A percentile compares a stretch with the other conserved stretches of the same genome.
These are phyloP conservation scores for Carex myosuroides DNA, from an alignment of 176 grass and related monocot genomes.

Conservation along the genomic window DNA sequence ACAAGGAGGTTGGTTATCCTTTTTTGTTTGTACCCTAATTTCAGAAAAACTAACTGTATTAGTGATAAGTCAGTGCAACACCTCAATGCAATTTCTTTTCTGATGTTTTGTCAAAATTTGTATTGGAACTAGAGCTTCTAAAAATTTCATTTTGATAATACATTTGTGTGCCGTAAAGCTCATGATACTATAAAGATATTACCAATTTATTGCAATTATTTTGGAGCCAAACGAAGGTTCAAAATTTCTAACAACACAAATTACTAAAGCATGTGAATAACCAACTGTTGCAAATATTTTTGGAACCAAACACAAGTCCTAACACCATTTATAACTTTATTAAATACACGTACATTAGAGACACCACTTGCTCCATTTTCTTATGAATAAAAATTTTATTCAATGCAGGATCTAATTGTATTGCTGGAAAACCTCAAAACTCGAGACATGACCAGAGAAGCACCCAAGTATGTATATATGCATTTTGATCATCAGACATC, in stretches of 20 bases:
- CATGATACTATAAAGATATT: background rate
- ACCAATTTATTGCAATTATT: too few species aligned
- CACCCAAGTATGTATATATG: background rate
- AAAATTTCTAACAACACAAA: too few species aligned
- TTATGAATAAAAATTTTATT: background rate
- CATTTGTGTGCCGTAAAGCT: background rate
- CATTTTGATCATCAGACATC: background rate
- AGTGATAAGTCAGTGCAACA: background rate
- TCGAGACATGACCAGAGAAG: background rate
- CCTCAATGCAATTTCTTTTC: background rate
- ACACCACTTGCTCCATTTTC: background rate
- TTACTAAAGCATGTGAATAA: background rate
- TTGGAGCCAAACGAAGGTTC: too few species aligned
- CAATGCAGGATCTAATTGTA: background rate
- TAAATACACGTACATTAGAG: background rate
- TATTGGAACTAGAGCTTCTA: background rate
- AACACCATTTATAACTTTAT: background rate
- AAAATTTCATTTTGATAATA: background rate
- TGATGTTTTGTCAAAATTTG: background rate
- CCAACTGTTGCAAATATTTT: background rate
- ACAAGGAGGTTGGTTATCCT: background rate
- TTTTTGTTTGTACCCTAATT: background rate
- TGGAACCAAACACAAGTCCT: background rate
- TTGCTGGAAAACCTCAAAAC: conserved; percentile 6
- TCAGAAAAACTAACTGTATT: background rate